phyloP scores from a whole-genome alignment of 2,329 filamentous ascomycete genomes.

The Juglanconis sp. region DNA sequence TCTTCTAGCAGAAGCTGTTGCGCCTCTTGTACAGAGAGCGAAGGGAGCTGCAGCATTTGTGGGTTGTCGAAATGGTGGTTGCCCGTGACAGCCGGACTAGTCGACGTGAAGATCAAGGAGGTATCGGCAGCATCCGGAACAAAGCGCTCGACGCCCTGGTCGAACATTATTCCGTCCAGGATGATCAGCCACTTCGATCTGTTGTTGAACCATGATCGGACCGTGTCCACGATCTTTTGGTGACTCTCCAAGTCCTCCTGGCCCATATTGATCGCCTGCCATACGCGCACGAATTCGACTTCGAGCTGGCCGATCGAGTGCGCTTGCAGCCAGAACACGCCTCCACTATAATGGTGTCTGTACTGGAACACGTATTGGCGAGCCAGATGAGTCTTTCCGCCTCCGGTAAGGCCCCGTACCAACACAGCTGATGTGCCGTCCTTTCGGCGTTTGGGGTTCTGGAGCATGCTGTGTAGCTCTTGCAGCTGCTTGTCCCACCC shows the following conservation, averaged over 20 bases:
- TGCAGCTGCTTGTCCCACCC: constrained; percentile 57
- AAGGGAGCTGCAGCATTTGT: constrained; percentile 52
- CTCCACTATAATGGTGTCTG: constrained; percentile 57
- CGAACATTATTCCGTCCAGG: constrained; percentile 64
- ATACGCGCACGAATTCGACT: constrained; percentile 65
- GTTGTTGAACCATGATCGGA: constrained; percentile 59
- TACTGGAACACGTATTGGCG: constrained; percentile 64
- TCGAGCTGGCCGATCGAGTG: constrained; percentile 57
- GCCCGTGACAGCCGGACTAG: constrained; percentile 54
- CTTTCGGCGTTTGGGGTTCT: constrained; percentile 51
- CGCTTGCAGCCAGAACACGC: constrained; percentile 68
- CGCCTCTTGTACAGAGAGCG: constrained; percentile 55
- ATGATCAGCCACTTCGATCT: constrained; percentile 65
- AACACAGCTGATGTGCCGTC: constrained; percentile 61
- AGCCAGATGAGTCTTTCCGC: constrained; percentile 67
- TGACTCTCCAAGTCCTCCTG: constrained; percentile 37
- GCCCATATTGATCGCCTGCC: constrained; percentile 48
- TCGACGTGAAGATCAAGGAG: constrained; percentile 66
- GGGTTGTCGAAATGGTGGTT: constrained; percentile 58
- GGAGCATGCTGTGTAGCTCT: constrained; percentile 57
- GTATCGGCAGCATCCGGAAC: constrained; percentile 63
- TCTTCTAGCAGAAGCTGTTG: constrained; percentile 60
- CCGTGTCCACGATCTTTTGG: constrained; percentile 50
- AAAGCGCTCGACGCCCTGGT: constrained; percentile 55
- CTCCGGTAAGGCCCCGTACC: constrained; percentile 62